phyloP scores from a whole-genome alignment of 2,329 filamentous ascomycete species.

The Alternaria consortialis region DNA sequence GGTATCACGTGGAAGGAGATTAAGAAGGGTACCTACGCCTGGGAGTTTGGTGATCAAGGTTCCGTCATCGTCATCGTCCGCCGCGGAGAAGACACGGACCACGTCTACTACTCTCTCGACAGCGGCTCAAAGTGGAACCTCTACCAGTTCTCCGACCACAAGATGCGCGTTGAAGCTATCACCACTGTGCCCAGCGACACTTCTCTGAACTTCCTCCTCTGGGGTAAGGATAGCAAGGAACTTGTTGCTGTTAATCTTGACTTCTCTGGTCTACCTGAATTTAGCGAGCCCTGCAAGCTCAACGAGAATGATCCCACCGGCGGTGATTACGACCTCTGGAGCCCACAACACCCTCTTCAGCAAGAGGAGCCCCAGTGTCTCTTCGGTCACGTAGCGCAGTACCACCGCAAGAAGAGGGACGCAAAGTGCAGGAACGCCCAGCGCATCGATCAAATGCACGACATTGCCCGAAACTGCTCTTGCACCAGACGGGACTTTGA shows the following conservation, averaged over 20 bases:
- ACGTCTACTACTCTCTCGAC: conserved; percentile 78
- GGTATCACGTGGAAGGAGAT: conserved; percentile 86
- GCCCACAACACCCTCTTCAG: conserved; percentile 81
- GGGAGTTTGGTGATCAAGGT: conserved; percentile 95
- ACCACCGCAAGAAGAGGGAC: conserved; percentile 87
- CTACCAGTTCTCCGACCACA: conserved; percentile 73
- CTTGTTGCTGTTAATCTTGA: conserved; percentile 84
- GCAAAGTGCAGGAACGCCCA: conserved; percentile 83
- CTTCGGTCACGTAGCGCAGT: conserved; percentile 89
- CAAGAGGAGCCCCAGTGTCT: conserved; percentile 82
- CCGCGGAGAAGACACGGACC: conserved; percentile 72
- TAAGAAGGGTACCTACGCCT: conserved; percentile 88
- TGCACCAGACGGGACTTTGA: conserved; percentile 90
- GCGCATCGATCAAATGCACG: conserved; percentile 70
- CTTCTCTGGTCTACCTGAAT: conserved; percentile 74
- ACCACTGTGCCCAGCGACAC: conserved; percentile 89
- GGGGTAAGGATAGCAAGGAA: conserved; percentile 70
- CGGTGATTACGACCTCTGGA: conserved; percentile 86
- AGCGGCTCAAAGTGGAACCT: conserved; percentile 82
- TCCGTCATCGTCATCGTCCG: conserved; percentile 89
- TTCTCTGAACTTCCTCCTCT: conserved; percentile 90
- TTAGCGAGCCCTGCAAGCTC: conserved; percentile 75
- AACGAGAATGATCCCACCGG: conserved; percentile 68
- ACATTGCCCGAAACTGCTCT: conserved; percentile 76
- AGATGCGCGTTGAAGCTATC: conserved; percentile 79